These are phyloP conservation scores for Tephrocybe rancida DNA, from an alignment of 768 basidiomycete genomes.

Conservation along the genomic window DNA sequence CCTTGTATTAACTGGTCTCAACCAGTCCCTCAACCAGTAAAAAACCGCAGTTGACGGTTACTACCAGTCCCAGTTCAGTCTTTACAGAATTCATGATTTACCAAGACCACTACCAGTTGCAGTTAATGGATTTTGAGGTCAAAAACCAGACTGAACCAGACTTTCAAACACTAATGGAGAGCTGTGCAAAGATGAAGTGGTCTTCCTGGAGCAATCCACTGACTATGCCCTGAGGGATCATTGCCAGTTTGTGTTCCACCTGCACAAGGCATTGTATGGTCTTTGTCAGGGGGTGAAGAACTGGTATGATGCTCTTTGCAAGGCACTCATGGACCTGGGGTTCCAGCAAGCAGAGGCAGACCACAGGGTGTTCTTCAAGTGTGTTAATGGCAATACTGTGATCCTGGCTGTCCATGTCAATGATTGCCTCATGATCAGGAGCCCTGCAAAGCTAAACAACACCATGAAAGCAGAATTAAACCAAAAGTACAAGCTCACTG, in stretches of 20 bases:
- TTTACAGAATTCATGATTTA: too few species aligned
- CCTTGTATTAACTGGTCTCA: too few species aligned
- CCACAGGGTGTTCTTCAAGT: conserved; percentile 7
- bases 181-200: neutral
- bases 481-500: conserved; percentile 22
- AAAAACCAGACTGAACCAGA: conserved; percentile 5
- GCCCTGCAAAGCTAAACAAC: neutral
- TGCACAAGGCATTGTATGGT: conserved; percentile 29
- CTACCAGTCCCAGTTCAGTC: too few species aligned
- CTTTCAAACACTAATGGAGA: conserved; percentile 19
- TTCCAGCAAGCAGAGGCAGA: conserved; percentile 4
- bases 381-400: neutral
- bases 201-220: neutral
- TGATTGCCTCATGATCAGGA: neutral
- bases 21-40: too few species aligned
- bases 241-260: neutral
- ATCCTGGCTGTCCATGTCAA: conserved; percentile 3
- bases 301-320: neutral
- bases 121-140: too few species aligned
- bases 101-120: too few species aligned
- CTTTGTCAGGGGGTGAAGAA: conserved; percentile 10
- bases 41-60: too few species aligned
- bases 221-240: neutral
- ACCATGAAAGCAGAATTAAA: neutral
- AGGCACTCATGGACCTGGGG: conserved; percentile 1